Conservation (phyloP, 805 yeast genomes). For the Ogataea ramenticola region DNA sequence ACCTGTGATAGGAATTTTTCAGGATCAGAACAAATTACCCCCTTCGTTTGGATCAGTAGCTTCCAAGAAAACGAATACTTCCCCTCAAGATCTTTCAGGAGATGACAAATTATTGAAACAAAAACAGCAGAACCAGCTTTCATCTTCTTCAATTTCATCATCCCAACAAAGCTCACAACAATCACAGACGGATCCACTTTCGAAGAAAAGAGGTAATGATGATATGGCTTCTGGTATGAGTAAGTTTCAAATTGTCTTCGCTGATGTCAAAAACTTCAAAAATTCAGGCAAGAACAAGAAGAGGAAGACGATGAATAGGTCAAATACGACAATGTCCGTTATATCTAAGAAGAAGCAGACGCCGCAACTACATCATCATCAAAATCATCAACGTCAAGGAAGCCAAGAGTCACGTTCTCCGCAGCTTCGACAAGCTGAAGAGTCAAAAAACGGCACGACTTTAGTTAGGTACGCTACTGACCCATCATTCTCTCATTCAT, state of each 20-base stretch:
- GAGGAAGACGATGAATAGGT: conserved; percentile 10
- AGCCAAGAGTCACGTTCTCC: not conserved
- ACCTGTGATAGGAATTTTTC: conserved; percentile 26
- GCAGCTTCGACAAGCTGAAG: too few species aligned
- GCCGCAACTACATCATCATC: not conserved
- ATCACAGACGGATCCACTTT: not conserved
- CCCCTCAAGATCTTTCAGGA: not conserved
- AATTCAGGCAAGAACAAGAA: conserved; percentile 7
- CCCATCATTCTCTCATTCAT: not conserved
- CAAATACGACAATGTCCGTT: conserved; percentile 11
- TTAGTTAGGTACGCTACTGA: conserved; percentile 1
- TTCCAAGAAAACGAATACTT: not conserved
- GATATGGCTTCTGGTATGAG: conserved; percentile 27
- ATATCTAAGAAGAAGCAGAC: not conserved
- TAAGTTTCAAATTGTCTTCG: conserved; percentile 39
- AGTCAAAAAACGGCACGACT: not conserved
- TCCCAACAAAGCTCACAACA: not conserved
- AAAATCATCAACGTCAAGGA: conserved; percentile 2
- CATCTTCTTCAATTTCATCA: not conserved
- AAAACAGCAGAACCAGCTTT: too few species aligned
- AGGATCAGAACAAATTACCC: conserved; percentile 7
- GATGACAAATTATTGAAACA: not conserved
- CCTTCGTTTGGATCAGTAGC: not conserved
- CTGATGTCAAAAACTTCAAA: conserved; percentile 29
- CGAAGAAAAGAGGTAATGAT: not conserved